Evolutionary conservation across 352 stramenopile species (phyloP).

Genomic region (Phytopythium oedochilum): DNA sequence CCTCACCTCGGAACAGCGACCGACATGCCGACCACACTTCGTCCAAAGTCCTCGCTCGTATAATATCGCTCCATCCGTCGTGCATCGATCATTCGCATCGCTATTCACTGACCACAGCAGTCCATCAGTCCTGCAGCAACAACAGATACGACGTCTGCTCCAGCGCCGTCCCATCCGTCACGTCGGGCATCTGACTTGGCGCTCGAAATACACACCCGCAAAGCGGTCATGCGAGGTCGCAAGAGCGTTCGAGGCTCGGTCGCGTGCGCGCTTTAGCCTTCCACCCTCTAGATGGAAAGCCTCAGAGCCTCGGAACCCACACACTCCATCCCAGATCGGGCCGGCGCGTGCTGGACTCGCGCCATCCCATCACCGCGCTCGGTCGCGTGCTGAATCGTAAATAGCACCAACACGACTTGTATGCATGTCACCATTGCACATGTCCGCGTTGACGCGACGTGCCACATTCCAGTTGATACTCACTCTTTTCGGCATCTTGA

Average conservation of each 20-base stretch:
- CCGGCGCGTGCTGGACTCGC: background rate
- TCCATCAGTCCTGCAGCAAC: background rate
- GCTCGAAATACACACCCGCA: background rate
- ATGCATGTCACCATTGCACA: background rate
- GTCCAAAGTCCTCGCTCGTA: background rate
- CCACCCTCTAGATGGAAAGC: background rate
- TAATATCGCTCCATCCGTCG: background rate
- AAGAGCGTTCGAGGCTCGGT: background rate
- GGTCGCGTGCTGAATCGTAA: background rate
- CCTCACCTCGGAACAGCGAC: no score
- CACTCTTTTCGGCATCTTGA: background rate
- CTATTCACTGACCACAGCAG: background rate
- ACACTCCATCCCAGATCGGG: conserved; percentile 1
- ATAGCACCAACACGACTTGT: background rate
- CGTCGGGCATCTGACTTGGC: background rate
- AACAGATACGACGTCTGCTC: background rate
- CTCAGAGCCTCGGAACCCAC: background rate
- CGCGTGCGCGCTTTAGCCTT: background rate
- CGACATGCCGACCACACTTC: background rate
- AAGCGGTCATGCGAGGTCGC: background rate
- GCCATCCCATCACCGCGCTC: background rate
- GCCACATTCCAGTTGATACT: background rate
- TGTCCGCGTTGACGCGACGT: background rate
- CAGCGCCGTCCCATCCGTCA: background rate
- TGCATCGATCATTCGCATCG: background rate